Evolutionary conservation across 2,329 filamentous ascomycete genomes (phyloP).

Genomic region (Cucurbitaria berberidis): DNA sequence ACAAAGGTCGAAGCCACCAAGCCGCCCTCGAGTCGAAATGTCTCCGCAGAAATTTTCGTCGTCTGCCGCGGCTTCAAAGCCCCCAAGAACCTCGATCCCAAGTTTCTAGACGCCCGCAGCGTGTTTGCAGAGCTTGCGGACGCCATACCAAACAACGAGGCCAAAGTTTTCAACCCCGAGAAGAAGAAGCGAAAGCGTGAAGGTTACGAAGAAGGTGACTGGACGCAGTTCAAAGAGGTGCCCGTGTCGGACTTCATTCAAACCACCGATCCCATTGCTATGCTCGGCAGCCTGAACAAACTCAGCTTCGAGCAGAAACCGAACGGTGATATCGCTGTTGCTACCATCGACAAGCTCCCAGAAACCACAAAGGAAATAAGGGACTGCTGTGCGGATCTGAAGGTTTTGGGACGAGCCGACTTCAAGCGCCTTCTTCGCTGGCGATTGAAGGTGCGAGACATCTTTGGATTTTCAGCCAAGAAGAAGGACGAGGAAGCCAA

Average conservation of each 20-base stretch:
- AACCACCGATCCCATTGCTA: slow-evolving; percentile 88
- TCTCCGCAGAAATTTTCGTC: slow-evolving; percentile 98
- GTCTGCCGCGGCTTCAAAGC: slow-evolving; percentile 96
- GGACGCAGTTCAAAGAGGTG: slow-evolving; percentile 87
- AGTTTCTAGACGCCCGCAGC: slow-evolving; percentile 84
- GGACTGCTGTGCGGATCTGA: slow-evolving; percentile 71
- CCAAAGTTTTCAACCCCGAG: slow-evolving; percentile 97
- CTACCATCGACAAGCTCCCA: slow-evolving; percentile 82
- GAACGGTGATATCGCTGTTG: slow-evolving; percentile 80
- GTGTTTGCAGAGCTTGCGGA: slow-evolving; percentile 93
- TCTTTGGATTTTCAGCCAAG: slow-evolving; percentile 85
- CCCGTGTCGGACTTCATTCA: slow-evolving; percentile 93
- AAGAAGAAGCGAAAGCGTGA: slow-evolving; percentile 97
- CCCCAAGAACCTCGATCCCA: slow-evolving; percentile 89
- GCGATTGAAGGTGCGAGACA: slow-evolving; percentile 86
- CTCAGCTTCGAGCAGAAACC: slow-evolving; percentile 80
- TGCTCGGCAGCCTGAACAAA: slow-evolving; percentile 84
- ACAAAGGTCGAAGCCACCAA: slow-evolving; percentile 96
- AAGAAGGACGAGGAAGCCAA: slow-evolving; percentile 62
- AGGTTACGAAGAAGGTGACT: slow-evolving; percentile 96
- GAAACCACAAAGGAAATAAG: slow-evolving; percentile 66
- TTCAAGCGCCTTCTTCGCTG: slow-evolving; percentile 90
- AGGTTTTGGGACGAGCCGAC: slow-evolving; percentile 90
- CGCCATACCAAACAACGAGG: slow-evolving; percentile 90
- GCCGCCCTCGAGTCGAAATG: slow-evolving; percentile 91